Conservation (phyloP, 169 alveolate species). For the Plasmodium yoelii region DNA sequence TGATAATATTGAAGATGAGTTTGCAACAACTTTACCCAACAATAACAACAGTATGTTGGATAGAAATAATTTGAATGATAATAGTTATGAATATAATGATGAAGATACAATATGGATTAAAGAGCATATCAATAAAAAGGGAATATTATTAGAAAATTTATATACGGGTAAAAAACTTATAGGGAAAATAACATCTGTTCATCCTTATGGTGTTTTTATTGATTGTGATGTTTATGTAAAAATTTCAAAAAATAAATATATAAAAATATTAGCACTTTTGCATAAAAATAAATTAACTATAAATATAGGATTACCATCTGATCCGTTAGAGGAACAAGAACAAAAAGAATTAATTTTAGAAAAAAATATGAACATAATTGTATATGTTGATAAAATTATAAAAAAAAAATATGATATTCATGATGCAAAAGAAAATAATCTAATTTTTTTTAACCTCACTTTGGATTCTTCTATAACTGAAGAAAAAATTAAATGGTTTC, state of each 20-base stretch:
- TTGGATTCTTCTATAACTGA: slow-evolving; percentile 76
- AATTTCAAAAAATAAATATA: slow-evolving; percentile 16
- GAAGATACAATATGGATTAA: slow-evolving; percentile 53
- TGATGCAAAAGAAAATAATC: slow-evolving; percentile 26
- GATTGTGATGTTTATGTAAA: slow-evolving; percentile 76
- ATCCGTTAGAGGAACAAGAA: slow-evolving; percentile 53
- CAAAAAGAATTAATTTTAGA: slow-evolving; percentile 69
- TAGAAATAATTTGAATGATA: background rate
- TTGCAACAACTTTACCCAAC: too few relatives aligned
- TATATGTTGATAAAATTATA: slow-evolving; percentile 75
- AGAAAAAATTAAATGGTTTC: slow-evolving; percentile 75
- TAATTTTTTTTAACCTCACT: slow-evolving; percentile 74
- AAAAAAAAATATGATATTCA: slow-evolving; percentile 1
- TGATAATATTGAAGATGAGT: slow-evolving; percentile 2
- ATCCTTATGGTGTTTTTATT: slow-evolving; percentile 64
- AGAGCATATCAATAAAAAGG: slow-evolving; percentile 30
- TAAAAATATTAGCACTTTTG: slow-evolving; percentile 47
- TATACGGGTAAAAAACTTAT: slow-evolving; percentile 64
- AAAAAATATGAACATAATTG: slow-evolving; percentile 75
- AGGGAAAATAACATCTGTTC: slow-evolving; percentile 76
- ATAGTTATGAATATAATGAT: slow-evolving; percentile 1
- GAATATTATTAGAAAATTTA: slow-evolving; percentile 49
- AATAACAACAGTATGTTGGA: background rate
- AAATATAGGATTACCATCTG: slow-evolving; percentile 71
- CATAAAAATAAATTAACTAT: slow-evolving; percentile 76